A percentile compares a stretch with the other conserved stretches of the same genome.
Evolutionary conservation across 345 rosid species (phyloP).

Genomic region (Pugionium cornutum): DNA sequence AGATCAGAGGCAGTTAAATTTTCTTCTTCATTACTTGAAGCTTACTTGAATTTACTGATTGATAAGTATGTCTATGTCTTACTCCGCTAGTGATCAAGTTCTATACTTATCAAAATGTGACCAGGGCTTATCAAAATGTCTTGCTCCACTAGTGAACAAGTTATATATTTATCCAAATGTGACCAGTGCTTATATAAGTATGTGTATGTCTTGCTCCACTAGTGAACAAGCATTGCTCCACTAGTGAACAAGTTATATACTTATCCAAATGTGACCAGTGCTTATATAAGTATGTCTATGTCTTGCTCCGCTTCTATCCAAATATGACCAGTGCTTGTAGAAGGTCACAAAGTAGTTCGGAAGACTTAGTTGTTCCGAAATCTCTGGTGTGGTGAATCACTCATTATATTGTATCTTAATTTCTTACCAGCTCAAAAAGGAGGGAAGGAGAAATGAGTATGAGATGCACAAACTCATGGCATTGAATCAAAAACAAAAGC

Average conservation of each 20-base stretch:
- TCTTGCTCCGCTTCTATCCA: background rate
- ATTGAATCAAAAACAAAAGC: conserved; percentile 91
- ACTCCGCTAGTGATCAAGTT: conserved; percentile 15
- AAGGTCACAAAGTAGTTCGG: background rate
- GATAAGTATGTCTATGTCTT: conserved; percentile 6
- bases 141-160: conserved; percentile 1
- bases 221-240: no score
- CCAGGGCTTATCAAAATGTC: no score
- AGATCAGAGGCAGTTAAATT: background rate
- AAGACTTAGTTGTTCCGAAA: background rate
- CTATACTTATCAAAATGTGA: no score
- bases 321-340: conserved; percentile 12
- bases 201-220: no score
- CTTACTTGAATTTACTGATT: conserved; percentile 3
- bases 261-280: no score
- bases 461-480: conserved; percentile 98
- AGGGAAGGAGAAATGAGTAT: conserved; percentile 91
- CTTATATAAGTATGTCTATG: no score
- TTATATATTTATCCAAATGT: background rate
- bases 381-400: background rate
- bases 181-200: no score
- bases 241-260: no score
- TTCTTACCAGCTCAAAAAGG: conserved; percentile 80
- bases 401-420: background rate
- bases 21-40: conserved; percentile 18